Evolutionary conservation across 2,329 filamentous ascomycete genomes (phyloP), one percentile per base, ranked within the genome.

Genomic region (Eurotiales sp.): DNA sequence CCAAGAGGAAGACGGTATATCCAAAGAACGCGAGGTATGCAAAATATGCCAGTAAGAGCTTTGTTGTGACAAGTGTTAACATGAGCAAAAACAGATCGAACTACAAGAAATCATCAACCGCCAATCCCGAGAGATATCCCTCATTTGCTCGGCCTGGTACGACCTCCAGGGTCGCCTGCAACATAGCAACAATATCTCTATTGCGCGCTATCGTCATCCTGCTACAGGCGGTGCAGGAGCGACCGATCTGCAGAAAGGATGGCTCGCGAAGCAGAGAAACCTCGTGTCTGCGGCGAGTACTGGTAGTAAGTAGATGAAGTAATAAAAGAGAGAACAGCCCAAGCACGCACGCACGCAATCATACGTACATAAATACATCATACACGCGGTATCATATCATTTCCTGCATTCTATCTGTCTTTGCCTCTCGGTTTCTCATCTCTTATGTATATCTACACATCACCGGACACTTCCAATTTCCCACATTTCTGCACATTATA

Each of bases 141-240:
- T 76, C 37, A 70, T 76, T 48, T 70, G 68, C 51, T 74, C 72
- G 6, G 72, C 73, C 8, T 76, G 73, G 73, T 74, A 73, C 55
- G 69, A 76, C 46, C 66, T 75, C 41, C 72, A 75, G 50, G 67
- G 69, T 48, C 69, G 72, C 19, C 62, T 74, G 50, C 72, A 74
- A 46, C 74, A 69, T 51, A 69, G 67, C 56, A 50, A 37, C 21
- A 75, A 72, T 56, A 64, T 72, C 54, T 67, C 62, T 44, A 61
- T 71, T 40, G 68, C 71, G 27, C 65, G 69, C 52, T 69, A 73
- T 54, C 66, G 71, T 19, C 62, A 69, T 49, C 57, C 58, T 52
- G 59, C 56, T 22, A 55, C 59, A 42, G 55, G 52, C 37, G 66
- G 68, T 14, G 22, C 50, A 39, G 59, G 58, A 46, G 59, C 66